Conservation (phyloP, 768 basidiomycete species). For the Mycena indigotica region DNA sequence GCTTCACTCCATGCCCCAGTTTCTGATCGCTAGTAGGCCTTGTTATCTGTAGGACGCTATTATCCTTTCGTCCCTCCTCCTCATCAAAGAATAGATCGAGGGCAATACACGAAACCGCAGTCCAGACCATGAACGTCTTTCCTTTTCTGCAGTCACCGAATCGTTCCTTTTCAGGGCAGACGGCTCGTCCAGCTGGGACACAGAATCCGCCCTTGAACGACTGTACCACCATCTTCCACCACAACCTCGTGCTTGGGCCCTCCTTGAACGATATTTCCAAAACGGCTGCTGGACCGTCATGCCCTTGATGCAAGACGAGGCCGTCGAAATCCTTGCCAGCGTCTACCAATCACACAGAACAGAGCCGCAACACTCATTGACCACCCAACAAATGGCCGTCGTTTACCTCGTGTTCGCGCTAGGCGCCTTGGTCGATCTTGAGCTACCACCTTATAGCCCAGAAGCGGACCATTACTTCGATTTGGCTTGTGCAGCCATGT, state of each 20-base stretch:
- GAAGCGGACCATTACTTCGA: constrained; percentile 51
- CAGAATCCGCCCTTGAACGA: constrained; percentile 23
- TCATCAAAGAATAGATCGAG: constrained; percentile 18
- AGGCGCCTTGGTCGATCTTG: constrained; percentile 25
- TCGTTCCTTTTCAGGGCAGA: constrained; percentile 31
- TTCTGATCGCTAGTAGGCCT: constrained; percentile 9
- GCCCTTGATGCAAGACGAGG: constrained; percentile 48
- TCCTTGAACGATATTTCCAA: constrained; percentile 47
- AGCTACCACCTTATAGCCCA: constrained; percentile 31
- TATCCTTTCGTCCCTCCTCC: neutral
- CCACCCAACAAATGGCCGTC: constrained; percentile 23
- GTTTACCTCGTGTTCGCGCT: constrained; percentile 25
- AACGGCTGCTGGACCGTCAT: constrained; percentile 46
- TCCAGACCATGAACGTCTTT: neutral
- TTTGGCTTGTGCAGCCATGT: constrained; percentile 43
- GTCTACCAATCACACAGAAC: constrained; percentile 8
- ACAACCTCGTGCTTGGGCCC: constrained; percentile 42
- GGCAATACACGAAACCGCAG: neutral
- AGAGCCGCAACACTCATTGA: neutral
- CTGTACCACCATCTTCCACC: constrained; percentile 33
- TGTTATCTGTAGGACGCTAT: constrained; percentile 10
- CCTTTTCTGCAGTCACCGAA: constrained; percentile 20
- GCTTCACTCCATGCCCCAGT: neutral
- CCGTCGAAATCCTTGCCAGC: constrained; percentile 36
- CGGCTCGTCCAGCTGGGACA: constrained; percentile 20